These are phyloP conservation scores for Ascosphaera acerosa DNA, from an alignment of 2,329 filamentous ascomycete species.

Conservation along the genomic window DNA sequence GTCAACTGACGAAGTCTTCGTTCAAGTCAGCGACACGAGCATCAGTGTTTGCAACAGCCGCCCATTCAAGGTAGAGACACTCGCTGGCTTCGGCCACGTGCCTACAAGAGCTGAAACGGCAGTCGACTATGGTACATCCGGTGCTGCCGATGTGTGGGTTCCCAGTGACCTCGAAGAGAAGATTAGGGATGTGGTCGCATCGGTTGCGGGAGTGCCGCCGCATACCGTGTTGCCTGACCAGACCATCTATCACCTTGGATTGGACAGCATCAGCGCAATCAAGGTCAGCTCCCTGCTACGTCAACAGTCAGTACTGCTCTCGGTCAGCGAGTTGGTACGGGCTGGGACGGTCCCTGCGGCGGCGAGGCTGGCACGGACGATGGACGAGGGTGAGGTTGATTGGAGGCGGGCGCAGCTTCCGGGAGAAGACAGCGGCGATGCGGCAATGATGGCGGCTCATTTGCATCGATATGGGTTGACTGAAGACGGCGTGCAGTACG, in stretches of 20 bases:
- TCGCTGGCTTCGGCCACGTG: no score
- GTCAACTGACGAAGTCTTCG: neutral
- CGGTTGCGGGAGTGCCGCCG: slow-evolving; percentile 34
- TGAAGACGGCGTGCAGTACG: slow-evolving; percentile 23
- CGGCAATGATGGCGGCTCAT: no score
- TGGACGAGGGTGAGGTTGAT: slow-evolving; percentile 5
- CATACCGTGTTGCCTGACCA: slow-evolving; percentile 32
- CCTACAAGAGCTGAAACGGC: no score
- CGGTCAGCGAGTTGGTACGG: slow-evolving; percentile 45
- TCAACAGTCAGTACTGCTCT: slow-evolving; percentile 32
- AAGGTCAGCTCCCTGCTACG: slow-evolving; percentile 50
- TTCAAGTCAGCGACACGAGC: slow-evolving; percentile 12
- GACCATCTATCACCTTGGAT: slow-evolving; percentile 58
- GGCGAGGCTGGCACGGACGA: slow-evolving; percentile 16
- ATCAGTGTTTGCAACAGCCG: slow-evolving; percentile 41
- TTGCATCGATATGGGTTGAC: slow-evolving; percentile 20
- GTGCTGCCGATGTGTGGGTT: no score
- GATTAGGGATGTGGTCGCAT: slow-evolving; percentile 24
- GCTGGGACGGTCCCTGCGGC: slow-evolving; percentile 41
- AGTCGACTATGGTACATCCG: no score
- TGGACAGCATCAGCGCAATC: slow-evolving; percentile 82
- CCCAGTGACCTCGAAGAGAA: slow-evolving; percentile 10
- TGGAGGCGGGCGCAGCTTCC: slow-evolving; percentile 11
- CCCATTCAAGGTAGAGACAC: no score
- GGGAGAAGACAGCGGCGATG: no score